phyloP scores from a whole-genome alignment of 2,329 filamentous ascomycete genomes.

The Fusarium sarcochroum region DNA sequence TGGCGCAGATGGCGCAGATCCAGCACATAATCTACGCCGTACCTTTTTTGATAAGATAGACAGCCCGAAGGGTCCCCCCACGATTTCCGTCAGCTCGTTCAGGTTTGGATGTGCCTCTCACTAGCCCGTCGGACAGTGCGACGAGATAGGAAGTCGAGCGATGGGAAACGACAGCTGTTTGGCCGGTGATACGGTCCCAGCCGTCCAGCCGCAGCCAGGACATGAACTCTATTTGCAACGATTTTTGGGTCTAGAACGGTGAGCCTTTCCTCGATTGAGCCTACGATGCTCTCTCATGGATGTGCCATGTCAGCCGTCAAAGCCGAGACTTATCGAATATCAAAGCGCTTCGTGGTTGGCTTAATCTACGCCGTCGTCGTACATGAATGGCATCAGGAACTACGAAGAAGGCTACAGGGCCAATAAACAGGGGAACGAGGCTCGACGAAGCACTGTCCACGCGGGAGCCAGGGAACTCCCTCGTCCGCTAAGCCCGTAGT shows the following conservation, averaged over 20 bases:
- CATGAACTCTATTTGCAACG: conserved; percentile 36
- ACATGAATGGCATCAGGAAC: conserved; percentile 34
- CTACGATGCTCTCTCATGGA: conserved; percentile 5
- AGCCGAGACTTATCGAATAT: conserved; percentile 12
- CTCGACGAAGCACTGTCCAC: conserved; percentile 40
- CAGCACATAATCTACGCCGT: conserved; percentile 13
- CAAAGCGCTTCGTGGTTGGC: conserved; percentile 11
- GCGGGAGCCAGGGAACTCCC: conserved; percentile 42
- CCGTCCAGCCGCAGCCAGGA: conserved; percentile 28
- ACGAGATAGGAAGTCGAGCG: conserved; percentile 42
- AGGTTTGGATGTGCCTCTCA: conserved; percentile 29
- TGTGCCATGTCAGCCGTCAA: conserved; percentile 17
- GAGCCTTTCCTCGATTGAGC: conserved; percentile 21
- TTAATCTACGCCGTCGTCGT: conserved; percentile 13
- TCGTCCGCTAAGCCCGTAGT: conserved; percentile 37
- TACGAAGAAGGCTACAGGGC: conserved; percentile 11
- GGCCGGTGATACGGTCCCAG: conserved; percentile 32
- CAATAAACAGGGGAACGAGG: conserved; percentile 19
- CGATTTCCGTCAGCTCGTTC: conserved; percentile 38
- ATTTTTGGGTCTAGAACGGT: conserved; percentile 33
- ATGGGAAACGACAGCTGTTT: conserved; percentile 22
- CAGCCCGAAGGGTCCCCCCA: conserved; percentile 43
- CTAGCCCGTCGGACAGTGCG: conserved; percentile 36
- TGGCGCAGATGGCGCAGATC: conserved; percentile 27
- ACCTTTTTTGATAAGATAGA: conserved; percentile 39